phyloP scores from a whole-genome alignment of 2,329 filamentous ascomycete genomes.

The Magnaporthales sp. region DNA sequence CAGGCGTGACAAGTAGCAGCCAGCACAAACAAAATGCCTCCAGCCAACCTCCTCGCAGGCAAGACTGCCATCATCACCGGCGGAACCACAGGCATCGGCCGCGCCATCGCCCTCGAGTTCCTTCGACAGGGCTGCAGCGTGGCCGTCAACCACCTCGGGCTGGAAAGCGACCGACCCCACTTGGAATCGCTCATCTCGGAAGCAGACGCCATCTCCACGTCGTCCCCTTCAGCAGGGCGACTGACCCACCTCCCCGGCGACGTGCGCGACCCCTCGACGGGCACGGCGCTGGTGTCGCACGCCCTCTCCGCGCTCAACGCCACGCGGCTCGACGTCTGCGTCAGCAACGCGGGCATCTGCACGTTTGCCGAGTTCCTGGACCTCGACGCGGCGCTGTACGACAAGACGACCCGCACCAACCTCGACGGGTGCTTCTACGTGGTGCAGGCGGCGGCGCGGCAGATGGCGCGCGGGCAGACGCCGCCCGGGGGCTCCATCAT shows the following conservation, averaged over 20 bases:
- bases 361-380: constrained; percentile 80
- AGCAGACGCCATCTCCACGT: constrained; percentile 32
- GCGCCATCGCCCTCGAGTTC: constrained; percentile 75
- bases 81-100: constrained; percentile 77
- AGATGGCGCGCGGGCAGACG: constrained; percentile 59
- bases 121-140: constrained; percentile 70
- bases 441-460: constrained; percentile 73
- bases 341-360: constrained; percentile 84
- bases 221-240: constrained; percentile 28
- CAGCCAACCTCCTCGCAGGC: constrained; percentile 50
- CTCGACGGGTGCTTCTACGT: constrained; percentile 84
- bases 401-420: constrained; percentile 68
- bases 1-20: background rate
- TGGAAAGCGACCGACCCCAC: constrained; percentile 40
- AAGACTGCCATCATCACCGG: constrained; percentile 85
- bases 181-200: constrained; percentile 44
- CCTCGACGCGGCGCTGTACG: constrained; percentile 61
- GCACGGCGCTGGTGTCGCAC: constrained; percentile 54
- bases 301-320: constrained; percentile 52
- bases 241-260: constrained; percentile 69
- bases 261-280: constrained; percentile 66
- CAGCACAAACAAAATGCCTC: constrained; percentile 24
- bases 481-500: constrained; percentile 69
- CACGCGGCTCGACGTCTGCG: constrained; percentile 62
- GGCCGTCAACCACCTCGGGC: constrained; percentile 70